Evolutionary conservation across 192 early-diverging fungal genomes (phyloP).

Genomic region (Anaeromyces robustus): DNA sequence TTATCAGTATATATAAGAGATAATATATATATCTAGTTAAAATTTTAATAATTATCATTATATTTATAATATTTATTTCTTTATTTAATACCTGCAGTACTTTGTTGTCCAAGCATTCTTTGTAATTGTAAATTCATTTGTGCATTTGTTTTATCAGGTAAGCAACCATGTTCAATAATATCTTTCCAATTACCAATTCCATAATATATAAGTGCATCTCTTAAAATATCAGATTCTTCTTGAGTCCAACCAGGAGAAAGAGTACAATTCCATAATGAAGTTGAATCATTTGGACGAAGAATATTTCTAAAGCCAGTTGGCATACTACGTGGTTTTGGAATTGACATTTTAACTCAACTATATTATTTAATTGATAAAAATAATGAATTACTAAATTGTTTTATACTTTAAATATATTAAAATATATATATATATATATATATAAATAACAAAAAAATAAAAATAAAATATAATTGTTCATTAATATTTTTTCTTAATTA

Average conservation of each 20-base stretch:
- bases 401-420: no score
- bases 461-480: no score
- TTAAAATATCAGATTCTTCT: slow-evolving; percentile 65
- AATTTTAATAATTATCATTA: no score
- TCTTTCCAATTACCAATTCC: slow-evolving; percentile 94
- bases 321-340: slow-evolving; percentile 69
- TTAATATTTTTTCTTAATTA: no score
- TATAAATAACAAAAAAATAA: no score
- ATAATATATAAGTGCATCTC: slow-evolving; percentile 71
- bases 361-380: no score
- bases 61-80: no score
- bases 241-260: slow-evolving; percentile 83
- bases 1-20: neutral
- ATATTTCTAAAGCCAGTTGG: slow-evolving; percentile 74
- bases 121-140: slow-evolving; percentile 95
- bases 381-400: no score
- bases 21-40: neutral
- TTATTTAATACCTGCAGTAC: slow-evolving; percentile 81
- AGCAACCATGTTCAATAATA: slow-evolving; percentile 73
- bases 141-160: slow-evolving; percentile 92
- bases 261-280: slow-evolving; percentile 88
- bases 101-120: slow-evolving; percentile 86
- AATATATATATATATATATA: no score
- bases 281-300: slow-evolving; percentile 82
- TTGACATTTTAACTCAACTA: neutral